Evolutionary conservation across 345 rosid genomes (phyloP).

Genomic region (Hibiscus mutabilis): DNA sequence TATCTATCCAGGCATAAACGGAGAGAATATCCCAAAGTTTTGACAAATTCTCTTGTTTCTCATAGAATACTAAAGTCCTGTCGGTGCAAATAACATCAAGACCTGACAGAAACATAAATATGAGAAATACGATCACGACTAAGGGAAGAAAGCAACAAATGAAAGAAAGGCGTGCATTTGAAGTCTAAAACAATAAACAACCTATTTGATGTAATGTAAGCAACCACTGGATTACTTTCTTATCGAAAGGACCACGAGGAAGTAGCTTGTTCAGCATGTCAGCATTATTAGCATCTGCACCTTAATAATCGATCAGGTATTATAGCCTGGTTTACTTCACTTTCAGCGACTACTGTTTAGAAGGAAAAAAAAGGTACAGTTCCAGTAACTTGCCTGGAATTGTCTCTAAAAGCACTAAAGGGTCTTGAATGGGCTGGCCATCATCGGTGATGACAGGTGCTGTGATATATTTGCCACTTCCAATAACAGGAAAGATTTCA

Average conservation of each 20-base stretch:
- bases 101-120: conserved; percentile 32
- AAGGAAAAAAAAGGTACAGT: conserved; percentile 12
- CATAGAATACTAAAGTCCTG: conserved; percentile 81
- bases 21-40: conserved; percentile 97
- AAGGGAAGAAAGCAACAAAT: neutral
- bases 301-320: conserved; percentile 19
- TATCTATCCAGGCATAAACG: conserved; percentile 94
- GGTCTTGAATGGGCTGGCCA: conserved; percentile 79
- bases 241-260: conserved; percentile 51
- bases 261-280: conserved; percentile 49
- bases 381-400: conserved; percentile 32
- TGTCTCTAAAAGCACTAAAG: conserved; percentile 69
- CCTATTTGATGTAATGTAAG: conserved; percentile 96
- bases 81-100: conserved; percentile 95
- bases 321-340: neutral
- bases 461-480: conserved; percentile 84
- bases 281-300: conserved; percentile 29
- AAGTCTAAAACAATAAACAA: conserved; percentile 24
- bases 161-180: neutral
- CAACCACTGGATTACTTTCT: conserved; percentile 86
- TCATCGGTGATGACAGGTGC: conserved; percentile 85
- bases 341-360: neutral
- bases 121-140: neutral
- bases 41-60: conserved; percentile 81
- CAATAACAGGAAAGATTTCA: conserved; percentile 71